Evolutionary conservation across 2,329 filamentous ascomycete genomes (phyloP).

Genomic region (Hirsutella minnesotensis): DNA sequence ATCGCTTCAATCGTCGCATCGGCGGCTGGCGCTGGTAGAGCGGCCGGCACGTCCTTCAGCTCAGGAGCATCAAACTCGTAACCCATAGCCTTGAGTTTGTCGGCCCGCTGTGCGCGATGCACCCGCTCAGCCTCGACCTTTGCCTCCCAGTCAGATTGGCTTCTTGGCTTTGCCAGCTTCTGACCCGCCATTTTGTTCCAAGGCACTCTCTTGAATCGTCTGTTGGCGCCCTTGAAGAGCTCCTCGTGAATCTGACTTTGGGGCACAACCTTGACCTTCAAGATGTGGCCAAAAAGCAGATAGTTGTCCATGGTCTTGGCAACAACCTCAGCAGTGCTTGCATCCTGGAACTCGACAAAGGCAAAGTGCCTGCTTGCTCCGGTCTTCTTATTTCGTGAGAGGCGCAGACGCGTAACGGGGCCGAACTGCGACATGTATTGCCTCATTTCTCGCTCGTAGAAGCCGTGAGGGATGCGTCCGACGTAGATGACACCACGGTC

Average conservation of each 20-base stretch:
- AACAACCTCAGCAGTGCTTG: constrained; percentile 72
- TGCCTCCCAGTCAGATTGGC: constrained; percentile 67
- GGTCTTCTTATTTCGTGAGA: constrained; percentile 86
- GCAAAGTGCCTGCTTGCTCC: constrained; percentile 88
- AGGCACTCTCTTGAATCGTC: constrained; percentile 78
- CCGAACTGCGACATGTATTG: constrained; percentile 94
- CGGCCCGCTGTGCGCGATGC: constrained; percentile 54
- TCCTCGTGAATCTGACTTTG: constrained; percentile 66
- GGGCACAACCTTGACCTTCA: constrained; percentile 75
- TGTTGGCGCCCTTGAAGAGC: constrained; percentile 83
- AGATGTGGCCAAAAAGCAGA: constrained; percentile 83
- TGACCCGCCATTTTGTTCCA: constrained; percentile 77
- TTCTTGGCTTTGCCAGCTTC: constrained; percentile 59
- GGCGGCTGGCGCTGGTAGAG: constrained; percentile 23
- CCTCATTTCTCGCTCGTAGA: constrained; percentile 93
- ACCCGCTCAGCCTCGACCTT: constrained; percentile 62
- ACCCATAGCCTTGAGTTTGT: constrained; percentile 66
- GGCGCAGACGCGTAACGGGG: constrained; percentile 60
- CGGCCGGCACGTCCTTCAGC: constrained; percentile 45
- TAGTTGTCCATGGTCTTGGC: constrained; percentile 97
- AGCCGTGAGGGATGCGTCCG: constrained; percentile 81
- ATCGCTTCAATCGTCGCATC: constrained; percentile 12
- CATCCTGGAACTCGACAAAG: constrained; percentile 82
- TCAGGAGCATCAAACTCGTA: constrained; percentile 72
- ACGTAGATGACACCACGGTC: constrained; percentile 77